These are phyloP conservation scores for Massarina eburnea DNA, from an alignment of 2,329 filamentous ascomycete species.

Conservation along the genomic window DNA sequence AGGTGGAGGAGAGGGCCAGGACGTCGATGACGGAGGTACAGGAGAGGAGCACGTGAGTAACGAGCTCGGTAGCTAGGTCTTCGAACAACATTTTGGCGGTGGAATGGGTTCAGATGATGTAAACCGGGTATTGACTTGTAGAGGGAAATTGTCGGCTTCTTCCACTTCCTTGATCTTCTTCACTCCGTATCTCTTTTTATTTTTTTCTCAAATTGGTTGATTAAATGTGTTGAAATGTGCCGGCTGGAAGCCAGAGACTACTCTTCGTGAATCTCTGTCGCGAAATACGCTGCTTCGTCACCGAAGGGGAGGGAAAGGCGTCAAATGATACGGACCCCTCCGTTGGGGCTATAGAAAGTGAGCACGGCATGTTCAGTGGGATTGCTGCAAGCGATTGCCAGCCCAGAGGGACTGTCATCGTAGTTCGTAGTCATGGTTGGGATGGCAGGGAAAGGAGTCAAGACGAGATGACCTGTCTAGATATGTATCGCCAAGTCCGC, in stretches of 20 bases:
- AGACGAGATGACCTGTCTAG: background rate
- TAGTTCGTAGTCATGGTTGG: conserved; percentile 30
- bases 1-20: conserved; percentile 57
- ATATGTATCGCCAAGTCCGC: background rate
- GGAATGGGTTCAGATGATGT: background rate
- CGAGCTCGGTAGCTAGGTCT: conserved; percentile 59
- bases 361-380: conserved; percentile 27
- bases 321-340: conserved; percentile 54
- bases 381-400: conserved; percentile 21
- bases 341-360: conserved; percentile 55
- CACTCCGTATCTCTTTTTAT: conserved; percentile 4
- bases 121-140: conserved; percentile 1
- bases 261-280: conserved; percentile 9
- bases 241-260: conserved; percentile 25
- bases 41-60: conserved; percentile 59
- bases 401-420: conserved; percentile 27
- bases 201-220: conserved; percentile 7
- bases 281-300: conserved; percentile 19
- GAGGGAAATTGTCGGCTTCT: conserved; percentile 3
- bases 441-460: conserved; percentile 30
- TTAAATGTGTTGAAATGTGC: conserved; percentile 14
- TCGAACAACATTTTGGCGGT: conserved; percentile 55
- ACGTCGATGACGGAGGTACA: conserved; percentile 56
- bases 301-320: conserved; percentile 25
- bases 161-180: too few relatives aligned